Evolutionary conservation across 768 basidiomycete genomes (phyloP), one percentile per base, ranked within the genome.

Genomic region (Lentinula guzmanii): DNA sequence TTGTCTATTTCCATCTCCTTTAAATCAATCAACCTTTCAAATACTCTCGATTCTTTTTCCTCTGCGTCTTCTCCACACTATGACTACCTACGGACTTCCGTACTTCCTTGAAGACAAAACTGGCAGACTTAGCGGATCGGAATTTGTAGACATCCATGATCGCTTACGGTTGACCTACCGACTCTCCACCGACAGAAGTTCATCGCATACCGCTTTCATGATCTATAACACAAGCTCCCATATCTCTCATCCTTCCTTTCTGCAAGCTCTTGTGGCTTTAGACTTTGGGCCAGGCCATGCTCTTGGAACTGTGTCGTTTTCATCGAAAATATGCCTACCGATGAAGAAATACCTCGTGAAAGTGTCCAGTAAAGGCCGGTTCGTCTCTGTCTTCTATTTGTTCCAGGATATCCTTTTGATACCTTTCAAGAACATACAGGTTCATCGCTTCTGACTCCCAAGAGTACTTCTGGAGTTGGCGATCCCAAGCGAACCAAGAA

Each of bases 51-150:
- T 2, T 28, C 11, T 50, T 11, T 21, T 50, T 9, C 16, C 11
- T 16, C 16, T 9, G 15, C 45, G 6, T n/a, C 8, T 28, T 43
- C 3, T 9, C 7, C n/a, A 8, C 34, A 51, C 16, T 21, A 76
- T 76, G 73, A 76, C 79, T 13, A 76, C 74, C 60, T 85, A 82
- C 62, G 83, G 82, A 60, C 74, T 87, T 66, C 83, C 86, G 42
- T 82, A 75, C 70, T 80, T 88, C 65, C 82, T 90, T 61, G 84
- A 87, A 68, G 87, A 89, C 73, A 81, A 74, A 60, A 81, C 80
- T 5, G 86, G 86, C 4, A 71, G 67, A 39, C 70, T 85, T 41
- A 72, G 74, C 11, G 83, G 80, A 39, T 81, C 85, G 3, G 80
- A 85, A 18, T 90, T 85, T 67, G 68, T 79, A 53, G 89, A 90